A percentile compares a stretch with the other conserved stretches of the same genome.
phyloP scores from a whole-genome alignment of 768 basidiomycete species.

The Naganishia kalamii region DNA sequence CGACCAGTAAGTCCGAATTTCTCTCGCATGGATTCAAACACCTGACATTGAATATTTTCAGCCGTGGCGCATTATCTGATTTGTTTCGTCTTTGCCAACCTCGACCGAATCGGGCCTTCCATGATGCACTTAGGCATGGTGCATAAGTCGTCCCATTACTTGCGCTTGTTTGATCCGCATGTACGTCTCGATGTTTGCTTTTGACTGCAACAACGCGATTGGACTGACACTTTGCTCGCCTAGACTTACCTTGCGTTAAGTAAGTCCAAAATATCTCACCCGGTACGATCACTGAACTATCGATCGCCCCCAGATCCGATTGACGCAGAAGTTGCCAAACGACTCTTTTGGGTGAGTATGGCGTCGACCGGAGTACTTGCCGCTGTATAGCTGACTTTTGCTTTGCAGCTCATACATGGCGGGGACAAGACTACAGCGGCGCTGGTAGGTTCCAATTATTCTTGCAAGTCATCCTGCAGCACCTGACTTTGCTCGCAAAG shows the following conservation, averaged over 20 bases:
- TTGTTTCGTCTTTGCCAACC: background rate
- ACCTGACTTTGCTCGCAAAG: background rate
- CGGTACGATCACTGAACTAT: background rate
- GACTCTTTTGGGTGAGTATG: conserved; percentile 18
- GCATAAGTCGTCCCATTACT: background rate
- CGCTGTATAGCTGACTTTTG: background rate
- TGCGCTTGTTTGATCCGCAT: conserved; percentile 7
- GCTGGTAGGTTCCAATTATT: background rate
- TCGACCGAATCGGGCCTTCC: background rate
- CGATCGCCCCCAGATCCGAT: background rate
- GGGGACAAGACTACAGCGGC: conserved; percentile 13
- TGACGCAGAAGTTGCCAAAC: conserved; percentile 14
- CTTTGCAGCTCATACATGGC: conserved; percentile 17
- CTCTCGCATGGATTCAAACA: background rate
- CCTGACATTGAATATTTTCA: background rate
- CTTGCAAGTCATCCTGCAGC: background rate
- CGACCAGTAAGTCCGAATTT: background rate
- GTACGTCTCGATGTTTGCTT: background rate
- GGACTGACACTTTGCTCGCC: background rate
- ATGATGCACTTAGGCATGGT: background rate
- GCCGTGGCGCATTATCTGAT: conserved; percentile 11
- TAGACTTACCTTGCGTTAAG: conserved; percentile 11
- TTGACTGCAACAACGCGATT: background rate
- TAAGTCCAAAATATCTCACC: background rate
- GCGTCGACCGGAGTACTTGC: background rate